Evolutionary conservation across 345 rosid genomes (phyloP).

Genomic region (Alliaria petiolata): DNA sequence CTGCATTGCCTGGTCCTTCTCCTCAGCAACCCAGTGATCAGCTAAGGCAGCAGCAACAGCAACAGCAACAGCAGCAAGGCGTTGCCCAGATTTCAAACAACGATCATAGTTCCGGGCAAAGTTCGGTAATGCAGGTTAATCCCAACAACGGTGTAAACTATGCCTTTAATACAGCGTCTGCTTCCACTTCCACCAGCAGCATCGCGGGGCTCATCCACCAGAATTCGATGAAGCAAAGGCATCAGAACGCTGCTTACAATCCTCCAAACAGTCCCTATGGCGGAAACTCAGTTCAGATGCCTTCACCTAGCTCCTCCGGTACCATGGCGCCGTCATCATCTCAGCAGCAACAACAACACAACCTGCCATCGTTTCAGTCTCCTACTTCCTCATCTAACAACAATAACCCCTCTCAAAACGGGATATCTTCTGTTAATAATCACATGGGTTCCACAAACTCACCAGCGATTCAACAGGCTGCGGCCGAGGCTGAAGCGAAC

Average conservation of each 20-base stretch:
- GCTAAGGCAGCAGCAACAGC: constrained; percentile 35
- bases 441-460: constrained; percentile 59
- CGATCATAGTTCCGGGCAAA: constrained; percentile 55
- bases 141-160: constrained; percentile 31
- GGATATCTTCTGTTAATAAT: constrained; percentile 44
- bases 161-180: constrained; percentile 49
- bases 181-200: constrained; percentile 64
- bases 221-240: constrained; percentile 81
- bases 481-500: constrained; percentile 56
- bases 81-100: constrained; percentile 43
- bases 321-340: constrained; percentile 46
- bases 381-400: constrained; percentile 62
- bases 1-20: constrained; percentile 46
- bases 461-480: constrained; percentile 55
- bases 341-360: constrained; percentile 48
- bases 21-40: constrained; percentile 66
- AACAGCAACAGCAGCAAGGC: constrained; percentile 29
- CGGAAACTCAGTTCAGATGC: constrained; percentile 65
- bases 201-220: constrained; percentile 89
- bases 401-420: constrained; percentile 52
- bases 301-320: constrained; percentile 74
- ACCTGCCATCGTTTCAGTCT: constrained; percentile 68
- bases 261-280: constrained; percentile 71
- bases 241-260: constrained; percentile 68
- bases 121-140: neutral